Base-by-base conservation (phyloP, 2,329 filamentous ascomycete species). In the Talaromyces sp. region DNA sequence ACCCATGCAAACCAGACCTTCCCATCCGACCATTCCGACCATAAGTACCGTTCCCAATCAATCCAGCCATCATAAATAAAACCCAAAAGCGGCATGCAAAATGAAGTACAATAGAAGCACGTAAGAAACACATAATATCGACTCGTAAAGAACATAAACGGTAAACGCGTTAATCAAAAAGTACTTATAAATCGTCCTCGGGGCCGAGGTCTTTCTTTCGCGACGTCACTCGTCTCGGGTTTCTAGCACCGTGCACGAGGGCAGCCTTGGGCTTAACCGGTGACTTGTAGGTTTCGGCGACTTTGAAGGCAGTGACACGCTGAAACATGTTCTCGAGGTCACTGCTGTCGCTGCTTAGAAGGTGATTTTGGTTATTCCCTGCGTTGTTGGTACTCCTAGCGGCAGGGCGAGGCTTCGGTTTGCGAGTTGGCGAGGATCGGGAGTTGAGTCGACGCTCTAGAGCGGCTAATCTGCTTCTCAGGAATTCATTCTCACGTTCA, bases 401-500 rank as follows among this genome's bases (percentile, higher is more conserved):
- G 25, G 65, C 31, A 59, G 68, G 34, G 22, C 72, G 47, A 56
- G 72, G 65, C 58, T 73, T 74, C n/a, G 77, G 72, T 69, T 79
- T 79, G 77, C 87, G 89, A 3, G 82, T 86, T 0, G 89, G 89
- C 63, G 88, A 92, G 62, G 88, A 91, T 63, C 86, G 84, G 15
- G 81, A 82, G 0, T 81, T 80, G 5, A 92, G 73, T 76, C 93
- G 89, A 40, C 90, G 84, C 73, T 88, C 88, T 27, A 93, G 75
- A 2, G 87, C 80, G 1, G 82, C 82, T 22, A 92, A 82, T 71
- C 90, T 89, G 27, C 85, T 83, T 15, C 88, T 84, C 43, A 94
- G 81, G 2, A 85, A 82, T 67, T 91, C 88, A 63, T 93, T 92
- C 73, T 93, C 91, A 59, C 87, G 79, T 71, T 91, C 86, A 0